Base-by-base conservation (phyloP, 2,329 filamentous ascomycete species). In the Sclerotinia sclerotiorum region DNA sequence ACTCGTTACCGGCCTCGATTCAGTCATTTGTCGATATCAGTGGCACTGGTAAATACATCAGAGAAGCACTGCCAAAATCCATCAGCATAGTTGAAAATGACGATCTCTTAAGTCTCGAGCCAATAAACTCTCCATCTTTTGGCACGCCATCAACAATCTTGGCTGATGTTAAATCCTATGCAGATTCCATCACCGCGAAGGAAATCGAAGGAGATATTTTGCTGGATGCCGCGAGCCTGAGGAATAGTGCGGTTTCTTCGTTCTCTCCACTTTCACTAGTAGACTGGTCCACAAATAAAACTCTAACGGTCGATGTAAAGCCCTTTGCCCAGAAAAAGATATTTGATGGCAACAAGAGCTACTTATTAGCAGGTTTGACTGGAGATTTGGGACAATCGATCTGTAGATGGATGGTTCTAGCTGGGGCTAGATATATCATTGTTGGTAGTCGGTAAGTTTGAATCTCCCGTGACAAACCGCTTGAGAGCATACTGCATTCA, bases 361-460 rank as follows among this genome's bases (percentile, higher is more conserved):
- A 80, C 57, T 44, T 75, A 17, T 58, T 80, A 10, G 70, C 74
- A 39, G 79, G 78, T 21, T 64, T 79, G 1, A 71, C 72, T 1
- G 71, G 76, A 10, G 67, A 71, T 0, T 46, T 79, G 3, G 81
- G 81, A 1, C 75, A 74, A 17, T 80, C 80, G 0, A 73, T 82
- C 0, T 78, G 76, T 54, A 62, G 76, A 46, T 83, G 79, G 79
- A 82, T 83, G 81, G 74, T 79, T 0, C 54, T 51, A 0, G 74
- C 75, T 13, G 82, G 81, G 0, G 82, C 80, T 0, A 70, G 76
- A 15, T 52, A 63, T 54, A 29, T 67, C 2, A 51, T 67, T 19
- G 19, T 67, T 21, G 48, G 42, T n/a, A 67, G 64, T 61, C 46
- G 62, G 62, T 65, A 65, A 55, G 62, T 65, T 29, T 48, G 3